These are phyloP conservation scores for Komagataella pastoris DNA, from an alignment of 805 yeast genomes.

Conservation along the genomic window DNA sequence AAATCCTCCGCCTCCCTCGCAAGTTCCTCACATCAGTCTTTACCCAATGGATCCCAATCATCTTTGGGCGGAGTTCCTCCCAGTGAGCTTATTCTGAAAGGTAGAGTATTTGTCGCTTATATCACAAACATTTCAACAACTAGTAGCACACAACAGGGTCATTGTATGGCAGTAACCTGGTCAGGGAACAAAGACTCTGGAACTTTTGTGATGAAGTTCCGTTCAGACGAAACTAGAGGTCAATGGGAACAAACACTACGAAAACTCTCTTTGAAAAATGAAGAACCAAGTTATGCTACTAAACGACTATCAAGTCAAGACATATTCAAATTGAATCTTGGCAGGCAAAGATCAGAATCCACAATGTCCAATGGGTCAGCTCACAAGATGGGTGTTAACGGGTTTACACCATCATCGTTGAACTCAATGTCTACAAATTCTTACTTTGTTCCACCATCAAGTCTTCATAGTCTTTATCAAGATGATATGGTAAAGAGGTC, in stretches of 20 bases:
- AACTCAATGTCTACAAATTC: background rate
- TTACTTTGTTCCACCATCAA: background rate
- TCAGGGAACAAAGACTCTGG: slow-evolving; percentile 83
- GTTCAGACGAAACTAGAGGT: slow-evolving; percentile 68
- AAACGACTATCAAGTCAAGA: background rate
- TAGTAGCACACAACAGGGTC: slow-evolving; percentile 23
- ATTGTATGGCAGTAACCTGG: slow-evolving; percentile 60
- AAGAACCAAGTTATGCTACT: background rate
- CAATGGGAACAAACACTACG: slow-evolving; percentile 72
- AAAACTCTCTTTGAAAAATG: slow-evolving; percentile 17
- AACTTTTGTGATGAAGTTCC: slow-evolving; percentile 67
- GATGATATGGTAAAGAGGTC: slow-evolving; percentile 17
- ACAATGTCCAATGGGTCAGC: background rate
- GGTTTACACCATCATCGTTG: background rate
- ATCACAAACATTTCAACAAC: slow-evolving; percentile 30
- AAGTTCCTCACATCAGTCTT: slow-evolving; percentile 9
- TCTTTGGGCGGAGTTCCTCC: slow-evolving; percentile 3
- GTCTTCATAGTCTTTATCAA: background rate
- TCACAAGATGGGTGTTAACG: background rate
- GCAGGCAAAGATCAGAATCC: background rate
- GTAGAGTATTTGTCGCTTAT: slow-evolving; percentile 70
- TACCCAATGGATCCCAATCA: background rate
- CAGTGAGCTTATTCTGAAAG: slow-evolving; percentile 31
- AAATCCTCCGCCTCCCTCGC: slow-evolving; percentile 32
- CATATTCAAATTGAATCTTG: background rate